phyloP scores from a whole-genome alignment of 768 basidiomycete genomes.

The Collybia mongolica region DNA sequence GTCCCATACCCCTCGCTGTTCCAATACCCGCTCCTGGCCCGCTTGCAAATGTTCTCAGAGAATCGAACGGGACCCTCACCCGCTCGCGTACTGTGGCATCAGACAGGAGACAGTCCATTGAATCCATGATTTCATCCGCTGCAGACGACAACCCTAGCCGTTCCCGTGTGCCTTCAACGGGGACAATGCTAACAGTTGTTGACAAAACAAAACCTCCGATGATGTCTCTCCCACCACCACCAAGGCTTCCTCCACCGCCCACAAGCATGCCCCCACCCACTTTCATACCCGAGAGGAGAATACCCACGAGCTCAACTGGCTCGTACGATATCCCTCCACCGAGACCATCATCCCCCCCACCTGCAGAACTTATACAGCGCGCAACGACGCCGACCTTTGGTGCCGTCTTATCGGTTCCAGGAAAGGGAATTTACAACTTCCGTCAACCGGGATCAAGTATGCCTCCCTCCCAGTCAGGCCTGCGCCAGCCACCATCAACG shows the following conservation, averaged over 20 bases:
- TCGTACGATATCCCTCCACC: constrained; percentile 71
- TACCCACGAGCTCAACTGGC: constrained; percentile 39
- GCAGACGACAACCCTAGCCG: constrained; percentile 38
- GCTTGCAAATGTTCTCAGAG: constrained; percentile 41
- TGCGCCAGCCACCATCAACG: constrained; percentile 75
- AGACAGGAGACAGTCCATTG: constrained; percentile 71
- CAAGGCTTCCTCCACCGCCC: constrained; percentile 70
- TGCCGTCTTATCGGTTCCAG: constrained; percentile 55
- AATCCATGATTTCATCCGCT: constrained; percentile 60
- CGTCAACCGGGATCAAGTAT: constrained; percentile 75
- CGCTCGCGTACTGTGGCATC: constrained; percentile 52
- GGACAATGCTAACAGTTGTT: constrained; percentile 44
- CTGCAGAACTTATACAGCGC: constrained; percentile 87
- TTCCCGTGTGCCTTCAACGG: constrained; percentile 62
- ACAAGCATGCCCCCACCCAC: constrained; percentile 72
- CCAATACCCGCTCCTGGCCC: constrained; percentile 32
- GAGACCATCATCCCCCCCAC: constrained; percentile 90
- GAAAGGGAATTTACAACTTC: constrained; percentile 41
- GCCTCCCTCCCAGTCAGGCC: constrained; percentile 63
- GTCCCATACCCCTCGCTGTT: constrained; percentile 33
- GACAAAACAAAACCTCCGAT: constrained; percentile 85
- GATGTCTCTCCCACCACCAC: constrained; percentile 82
- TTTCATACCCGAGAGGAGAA: constrained; percentile 71
- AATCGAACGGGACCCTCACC: constrained; percentile 49
- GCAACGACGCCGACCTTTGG: constrained; percentile 87